phyloP scores from a whole-genome alignment of 345 rosid species.

The Lagerstroemia speciosa region DNA sequence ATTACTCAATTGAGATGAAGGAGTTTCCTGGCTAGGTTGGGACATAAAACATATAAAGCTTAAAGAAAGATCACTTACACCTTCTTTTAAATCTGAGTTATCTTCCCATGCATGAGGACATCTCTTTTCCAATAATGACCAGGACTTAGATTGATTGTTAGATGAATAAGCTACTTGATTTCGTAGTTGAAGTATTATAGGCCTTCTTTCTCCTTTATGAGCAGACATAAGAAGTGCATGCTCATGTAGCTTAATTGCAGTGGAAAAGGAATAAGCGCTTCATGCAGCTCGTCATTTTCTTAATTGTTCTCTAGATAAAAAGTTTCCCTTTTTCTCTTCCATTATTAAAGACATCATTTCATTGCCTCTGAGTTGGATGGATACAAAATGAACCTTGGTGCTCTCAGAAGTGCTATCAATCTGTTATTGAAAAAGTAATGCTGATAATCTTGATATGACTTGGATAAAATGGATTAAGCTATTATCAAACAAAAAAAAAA shows the following conservation, averaged over 20 bases:
- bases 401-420: neutral
- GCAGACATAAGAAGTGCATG: neutral
- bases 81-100: too few species aligned
- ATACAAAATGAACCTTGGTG: neutral
- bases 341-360: neutral
- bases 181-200: too few species aligned
- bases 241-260: neutral
- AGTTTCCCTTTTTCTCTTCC: neutral
- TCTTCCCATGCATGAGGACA: too few species aligned
- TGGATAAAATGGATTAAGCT: neutral
- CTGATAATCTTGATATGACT: neutral
- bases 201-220: too few species aligned
- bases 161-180: too few species aligned
- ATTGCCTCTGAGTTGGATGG: neutral
- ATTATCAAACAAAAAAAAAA: too few species aligned
- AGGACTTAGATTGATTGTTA: too few species aligned
- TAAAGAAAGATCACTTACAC: too few species aligned
- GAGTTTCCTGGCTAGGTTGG: too few species aligned
- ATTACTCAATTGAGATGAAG: too few species aligned
- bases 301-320: neutral
- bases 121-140: too few species aligned
- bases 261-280: neutral
- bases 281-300: neutral
- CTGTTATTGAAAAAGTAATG: neutral
- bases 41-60: too few species aligned